phyloP scores from a whole-genome alignment of 768 basidiomycete genomes.

The Cystofilobasidium capitatum region DNA sequence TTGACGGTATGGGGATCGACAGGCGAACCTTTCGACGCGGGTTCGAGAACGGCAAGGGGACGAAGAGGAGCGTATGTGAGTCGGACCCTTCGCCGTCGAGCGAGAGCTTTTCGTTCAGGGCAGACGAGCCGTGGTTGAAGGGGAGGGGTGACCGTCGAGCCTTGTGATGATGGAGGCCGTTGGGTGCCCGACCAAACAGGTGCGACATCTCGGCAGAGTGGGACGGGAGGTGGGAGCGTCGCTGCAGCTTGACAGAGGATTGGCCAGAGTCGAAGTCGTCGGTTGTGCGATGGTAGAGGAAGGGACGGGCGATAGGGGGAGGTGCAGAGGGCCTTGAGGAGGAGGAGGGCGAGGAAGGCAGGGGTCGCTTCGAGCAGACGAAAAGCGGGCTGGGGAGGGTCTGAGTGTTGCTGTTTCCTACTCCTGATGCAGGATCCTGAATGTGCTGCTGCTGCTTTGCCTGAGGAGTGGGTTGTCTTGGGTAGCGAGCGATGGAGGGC shows the following conservation, averaged over 20 bases:
- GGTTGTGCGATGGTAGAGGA: background rate
- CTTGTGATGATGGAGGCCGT: slow-evolving; percentile 28
- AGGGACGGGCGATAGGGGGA: no score
- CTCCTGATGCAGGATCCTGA: no score
- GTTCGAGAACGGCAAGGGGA: slow-evolving; percentile 54
- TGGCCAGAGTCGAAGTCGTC: background rate
- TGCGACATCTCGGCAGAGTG: slow-evolving; percentile 21
- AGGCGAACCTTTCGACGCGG: slow-evolving; percentile 52
- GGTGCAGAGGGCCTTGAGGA: no score
- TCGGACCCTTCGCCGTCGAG: slow-evolving; percentile 40
- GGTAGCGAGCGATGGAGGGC: no score
- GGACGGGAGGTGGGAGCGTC: background rate
- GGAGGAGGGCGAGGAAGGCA: no score
- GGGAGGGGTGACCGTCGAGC: slow-evolving; percentile 31
- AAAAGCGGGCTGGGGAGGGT: no score
- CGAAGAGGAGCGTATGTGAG: slow-evolving; percentile 52
- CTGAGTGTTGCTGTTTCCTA: no score
- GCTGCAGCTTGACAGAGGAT: background rate
- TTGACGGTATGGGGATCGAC: slow-evolving; percentile 53
- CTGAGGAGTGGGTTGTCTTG: no score
- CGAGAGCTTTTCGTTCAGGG: slow-evolving; percentile 31
- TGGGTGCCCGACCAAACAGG: slow-evolving; percentile 23
- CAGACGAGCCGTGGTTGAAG: slow-evolving; percentile 28
- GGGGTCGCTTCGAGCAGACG: no score
- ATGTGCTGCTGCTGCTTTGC: no score